Evolutionary conservation across 306 rosid genomes (phyloP).

Genomic region (Medicago arabica): DNA sequence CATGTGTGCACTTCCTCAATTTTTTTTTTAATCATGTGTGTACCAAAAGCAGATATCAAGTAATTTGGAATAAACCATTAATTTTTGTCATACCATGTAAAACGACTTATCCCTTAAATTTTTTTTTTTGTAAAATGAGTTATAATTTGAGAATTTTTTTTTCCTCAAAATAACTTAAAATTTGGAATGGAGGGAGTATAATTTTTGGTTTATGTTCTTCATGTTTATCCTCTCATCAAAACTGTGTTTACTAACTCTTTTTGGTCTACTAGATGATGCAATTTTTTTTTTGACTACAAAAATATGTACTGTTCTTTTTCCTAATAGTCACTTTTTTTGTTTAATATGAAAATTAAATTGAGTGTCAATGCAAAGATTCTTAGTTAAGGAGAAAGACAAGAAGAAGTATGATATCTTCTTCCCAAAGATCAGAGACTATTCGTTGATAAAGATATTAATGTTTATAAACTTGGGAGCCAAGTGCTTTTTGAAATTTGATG

Average conservation of each 20-base stretch:
- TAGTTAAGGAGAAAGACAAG: constrained; percentile 71
- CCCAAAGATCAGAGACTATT: constrained; percentile 64
- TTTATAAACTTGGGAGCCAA: constrained; percentile 47
- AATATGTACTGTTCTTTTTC: constrained; percentile 38
- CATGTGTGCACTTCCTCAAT: constrained; percentile 37
- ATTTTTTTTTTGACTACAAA: not conserved
- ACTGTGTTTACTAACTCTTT: constrained; percentile 52
- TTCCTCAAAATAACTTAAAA: no score
- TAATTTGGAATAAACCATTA: no score
- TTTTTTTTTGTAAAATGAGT: no score
- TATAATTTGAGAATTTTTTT: no score
- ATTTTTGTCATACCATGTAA: no score
- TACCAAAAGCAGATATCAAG: constrained; percentile 32
- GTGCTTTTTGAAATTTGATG: constrained; percentile 76
- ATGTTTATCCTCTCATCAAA: constrained; percentile 57
- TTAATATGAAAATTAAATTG: constrained; percentile 37
- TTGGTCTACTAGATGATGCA: constrained; percentile 82
- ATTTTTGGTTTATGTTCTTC: constrained; percentile 20
- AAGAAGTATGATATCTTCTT: constrained; percentile 66
- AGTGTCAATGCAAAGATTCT: constrained; percentile 75
- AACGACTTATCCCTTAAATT: no score
- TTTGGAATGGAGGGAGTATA: not conserved
- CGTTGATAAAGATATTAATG: constrained; percentile 53
- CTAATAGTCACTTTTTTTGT: constrained; percentile 17
- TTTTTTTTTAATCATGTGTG: constrained; percentile 28